phyloP scores from a whole-genome alignment of 352 stramenopile species.

The Globisporangium megalacanthum region DNA sequence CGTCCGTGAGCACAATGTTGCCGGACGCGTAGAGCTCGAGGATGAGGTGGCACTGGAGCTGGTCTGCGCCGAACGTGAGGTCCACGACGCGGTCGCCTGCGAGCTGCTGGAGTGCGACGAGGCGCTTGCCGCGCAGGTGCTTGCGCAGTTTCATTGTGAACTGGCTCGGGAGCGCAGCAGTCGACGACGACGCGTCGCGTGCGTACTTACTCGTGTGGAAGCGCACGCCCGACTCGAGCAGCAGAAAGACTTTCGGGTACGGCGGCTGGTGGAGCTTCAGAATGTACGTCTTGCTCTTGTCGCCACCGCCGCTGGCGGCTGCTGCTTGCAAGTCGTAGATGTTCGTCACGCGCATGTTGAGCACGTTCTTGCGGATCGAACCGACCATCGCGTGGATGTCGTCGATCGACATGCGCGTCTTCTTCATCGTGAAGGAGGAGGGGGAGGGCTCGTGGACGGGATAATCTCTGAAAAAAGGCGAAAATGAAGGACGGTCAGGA shows the following conservation, averaged over 20 bases:
- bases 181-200: slow-evolving; percentile 48
- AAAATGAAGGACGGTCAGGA: not conserved
- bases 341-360: slow-evolving; percentile 93
- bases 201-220: slow-evolving; percentile 95
- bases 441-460: not conserved
- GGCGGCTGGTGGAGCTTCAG: slow-evolving; percentile 90
- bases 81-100: slow-evolving; percentile 95
- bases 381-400: slow-evolving; percentile 86
- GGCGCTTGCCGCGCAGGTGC: slow-evolving; percentile 92
- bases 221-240: slow-evolving; percentile 95
- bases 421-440: slow-evolving; percentile 45
- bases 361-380: slow-evolving; percentile 79
- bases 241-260: slow-evolving; percentile 90
- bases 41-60: slow-evolving; percentile 91
- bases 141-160: slow-evolving; percentile 99
- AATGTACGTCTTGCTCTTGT: slow-evolving; percentile 88
- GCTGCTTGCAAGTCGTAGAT: slow-evolving; percentile 91
- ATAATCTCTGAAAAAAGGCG: not conserved
- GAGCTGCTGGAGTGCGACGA: slow-evolving; percentile 92
- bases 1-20: slow-evolving; percentile 97
- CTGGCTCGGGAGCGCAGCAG: slow-evolving; percentile 81
- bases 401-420: slow-evolving; percentile 85
- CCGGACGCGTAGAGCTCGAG: slow-evolving; percentile 96
- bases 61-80: slow-evolving; percentile 93
- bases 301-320: slow-evolving; percentile 32